These are phyloP conservation scores for Aspergillus hancockii DNA, from an alignment of 495 filamentous ascomycete genomes.

Conservation along the genomic window DNA sequence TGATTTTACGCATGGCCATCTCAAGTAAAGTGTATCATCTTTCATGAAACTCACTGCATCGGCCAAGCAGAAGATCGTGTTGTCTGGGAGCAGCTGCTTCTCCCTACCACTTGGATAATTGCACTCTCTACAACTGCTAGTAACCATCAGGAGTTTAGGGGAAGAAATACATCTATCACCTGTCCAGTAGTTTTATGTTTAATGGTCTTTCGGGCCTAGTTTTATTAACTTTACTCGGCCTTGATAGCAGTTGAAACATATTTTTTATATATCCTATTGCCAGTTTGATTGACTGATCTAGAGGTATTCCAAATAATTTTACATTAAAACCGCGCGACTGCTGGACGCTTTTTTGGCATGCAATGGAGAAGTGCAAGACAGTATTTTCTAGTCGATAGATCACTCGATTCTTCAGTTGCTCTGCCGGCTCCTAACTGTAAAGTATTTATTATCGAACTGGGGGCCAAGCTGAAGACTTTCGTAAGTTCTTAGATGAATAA, in stretches of 20 bases:
- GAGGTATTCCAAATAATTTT: conserved; percentile 65
- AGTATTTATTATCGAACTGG: conserved; percentile 64
- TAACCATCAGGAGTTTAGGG: conserved; percentile 68
- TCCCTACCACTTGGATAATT: conserved; percentile 75
- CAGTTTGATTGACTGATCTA: conserved; percentile 57
- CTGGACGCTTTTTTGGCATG: conserved; percentile 63
- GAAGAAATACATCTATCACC: conserved; percentile 65
- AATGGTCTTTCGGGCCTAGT: conserved; percentile 47
- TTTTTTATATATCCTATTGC: conserved; percentile 69
- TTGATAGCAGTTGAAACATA: conserved; percentile 54
- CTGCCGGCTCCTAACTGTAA: conserved; percentile 54
- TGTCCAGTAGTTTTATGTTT: conserved; percentile 55
- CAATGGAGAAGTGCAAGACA: conserved; percentile 57
- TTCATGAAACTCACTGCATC: conserved; percentile 83
- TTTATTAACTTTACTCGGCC: conserved; percentile 44
- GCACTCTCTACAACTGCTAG: conserved; percentile 80
- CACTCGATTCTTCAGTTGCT: conserved; percentile 48
- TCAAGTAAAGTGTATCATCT: conserved; percentile 71
- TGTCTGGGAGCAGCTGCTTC: conserved; percentile 78
- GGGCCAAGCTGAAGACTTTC: conserved; percentile 57
- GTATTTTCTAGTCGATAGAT: conserved; percentile 43
- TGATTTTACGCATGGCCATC: conserved; percentile 66
- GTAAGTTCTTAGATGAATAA: conserved; percentile 63
- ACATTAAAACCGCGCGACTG: conserved; percentile 72
- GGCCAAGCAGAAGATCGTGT: conserved; percentile 76